Evolutionary conservation across 305 asterid genomes (phyloP).

Genomic region (Salvia sclarea): DNA sequence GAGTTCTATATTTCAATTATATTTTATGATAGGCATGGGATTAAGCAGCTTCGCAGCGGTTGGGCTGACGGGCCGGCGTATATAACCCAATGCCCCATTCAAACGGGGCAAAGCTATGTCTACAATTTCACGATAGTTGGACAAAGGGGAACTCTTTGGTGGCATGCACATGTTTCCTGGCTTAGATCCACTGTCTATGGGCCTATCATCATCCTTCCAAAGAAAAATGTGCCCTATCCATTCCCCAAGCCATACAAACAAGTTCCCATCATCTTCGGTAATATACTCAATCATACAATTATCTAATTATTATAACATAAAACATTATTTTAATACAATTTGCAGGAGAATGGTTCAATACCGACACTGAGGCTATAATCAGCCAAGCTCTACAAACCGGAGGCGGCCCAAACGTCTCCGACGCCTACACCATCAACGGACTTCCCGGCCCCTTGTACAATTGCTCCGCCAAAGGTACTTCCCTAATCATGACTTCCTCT

Average conservation of each 20-base stretch:
- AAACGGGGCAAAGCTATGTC: conserved; percentile 45
- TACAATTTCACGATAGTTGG: conserved; percentile 44
- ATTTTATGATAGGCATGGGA: conserved; percentile 43
- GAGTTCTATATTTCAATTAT: no score
- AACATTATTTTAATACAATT: neutral
- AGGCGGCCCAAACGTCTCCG: conserved; percentile 55
- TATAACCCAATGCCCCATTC: conserved; percentile 49
- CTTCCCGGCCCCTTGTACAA: conserved; percentile 55
- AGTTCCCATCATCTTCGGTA: conserved; percentile 54
- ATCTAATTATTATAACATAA: neutral
- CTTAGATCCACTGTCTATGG: conserved; percentile 53
- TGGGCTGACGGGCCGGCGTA: conserved; percentile 59
- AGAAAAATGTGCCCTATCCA: conserved; percentile 44
- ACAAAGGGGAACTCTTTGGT: conserved; percentile 52
- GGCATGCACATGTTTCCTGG: conserved; percentile 60
- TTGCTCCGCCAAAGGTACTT: conserved; percentile 50
- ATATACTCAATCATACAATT: neutral
- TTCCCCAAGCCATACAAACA: conserved; percentile 48
- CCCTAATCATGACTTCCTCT: neutral
- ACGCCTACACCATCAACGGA: conserved; percentile 62
- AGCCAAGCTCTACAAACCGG: conserved; percentile 51
- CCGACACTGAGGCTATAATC: conserved; percentile 49
- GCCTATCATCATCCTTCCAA: conserved; percentile 52
- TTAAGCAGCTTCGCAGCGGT: conserved; percentile 48
- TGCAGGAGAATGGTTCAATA: conserved; percentile 66